phyloP scores from a whole-genome alignment of 1,284 basidiomycete species.

The Apiotrichum domesticum region DNA sequence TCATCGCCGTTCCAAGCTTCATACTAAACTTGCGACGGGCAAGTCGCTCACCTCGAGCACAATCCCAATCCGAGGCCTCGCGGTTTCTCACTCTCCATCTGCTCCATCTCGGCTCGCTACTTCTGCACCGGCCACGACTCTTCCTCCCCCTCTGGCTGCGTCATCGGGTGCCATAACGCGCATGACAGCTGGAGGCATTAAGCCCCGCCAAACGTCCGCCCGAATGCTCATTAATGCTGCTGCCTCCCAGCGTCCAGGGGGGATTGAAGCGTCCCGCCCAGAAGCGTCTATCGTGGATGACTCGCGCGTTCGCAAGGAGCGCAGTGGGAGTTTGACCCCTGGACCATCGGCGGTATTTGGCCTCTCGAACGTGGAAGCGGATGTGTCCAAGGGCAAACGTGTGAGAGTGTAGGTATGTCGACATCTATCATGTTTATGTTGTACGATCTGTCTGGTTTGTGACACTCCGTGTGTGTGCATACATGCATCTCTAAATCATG shows the following conservation, averaged over 20 bases:
- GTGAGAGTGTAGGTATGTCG: constrained; percentile 21
- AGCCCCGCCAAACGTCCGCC: constrained; percentile 36
- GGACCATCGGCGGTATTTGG: constrained; percentile 14
- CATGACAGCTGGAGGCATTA: constrained; percentile 36
- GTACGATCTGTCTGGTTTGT: too few species aligned
- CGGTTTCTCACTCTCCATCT: not conserved
- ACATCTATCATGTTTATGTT: too few species aligned
- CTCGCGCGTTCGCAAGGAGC: constrained; percentile 22
- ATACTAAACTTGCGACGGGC: constrained; percentile 11
- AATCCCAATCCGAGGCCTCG: constrained; percentile 37
- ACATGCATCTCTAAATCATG: too few species aligned
- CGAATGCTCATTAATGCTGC: constrained; percentile 33
- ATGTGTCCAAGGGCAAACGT: constrained; percentile 27
- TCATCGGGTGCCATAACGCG: constrained; percentile 14
- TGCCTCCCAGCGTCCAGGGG: not conserved
- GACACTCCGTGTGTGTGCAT: too few species aligned
- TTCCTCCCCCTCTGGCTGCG: constrained; percentile 16
- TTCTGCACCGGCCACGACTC: constrained; percentile 19
- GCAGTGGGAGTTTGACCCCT: constrained; percentile 35
- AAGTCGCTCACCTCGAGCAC: constrained; percentile 26
- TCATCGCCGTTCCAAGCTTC: constrained; percentile 23
- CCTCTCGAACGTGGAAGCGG: constrained; percentile 10
- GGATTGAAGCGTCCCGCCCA: not conserved
- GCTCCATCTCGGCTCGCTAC: constrained; percentile 20
- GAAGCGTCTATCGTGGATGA: not conserved